These are phyloP conservation scores for Leccinum truebloodii DNA, from an alignment of 768 basidiomycete species.

Conservation along the genomic window DNA sequence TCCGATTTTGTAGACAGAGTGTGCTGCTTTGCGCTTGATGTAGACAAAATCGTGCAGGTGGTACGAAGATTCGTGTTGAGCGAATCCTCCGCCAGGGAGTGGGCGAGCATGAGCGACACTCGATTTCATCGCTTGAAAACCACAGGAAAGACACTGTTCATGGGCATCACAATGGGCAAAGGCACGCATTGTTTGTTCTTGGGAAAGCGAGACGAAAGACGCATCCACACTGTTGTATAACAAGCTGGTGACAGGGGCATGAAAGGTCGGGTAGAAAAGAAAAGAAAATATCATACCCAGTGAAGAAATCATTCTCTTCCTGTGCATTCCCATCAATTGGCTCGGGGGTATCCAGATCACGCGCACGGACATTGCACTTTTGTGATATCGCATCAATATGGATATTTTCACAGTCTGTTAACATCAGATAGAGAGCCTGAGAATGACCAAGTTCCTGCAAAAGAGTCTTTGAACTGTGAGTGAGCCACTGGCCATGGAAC, in stretches of 20 bases:
- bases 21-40: slow-evolving; percentile 36
- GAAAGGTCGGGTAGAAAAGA: slow-evolving; percentile 1
- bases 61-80: slow-evolving; percentile 46
- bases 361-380: slow-evolving; percentile 52
- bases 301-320: slow-evolving; percentile 53
- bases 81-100: slow-evolving; percentile 36
- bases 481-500: slow-evolving; percentile 74
- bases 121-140: slow-evolving; percentile 32
- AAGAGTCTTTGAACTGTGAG: slow-evolving; percentile 62
- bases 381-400: slow-evolving; percentile 55
- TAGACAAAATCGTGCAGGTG: slow-evolving; percentile 67
- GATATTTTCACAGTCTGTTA: slow-evolving; percentile 56
- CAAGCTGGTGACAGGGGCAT: slow-evolving; percentile 37
- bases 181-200: slow-evolving; percentile 30
- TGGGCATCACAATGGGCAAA: slow-evolving; percentile 33
- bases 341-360: slow-evolving; percentile 46
- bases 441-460: slow-evolving; percentile 69
- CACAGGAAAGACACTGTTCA: slow-evolving; percentile 54
- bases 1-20: slow-evolving; percentile 47
- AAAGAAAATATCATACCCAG: slow-evolving; percentile 42
- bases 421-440: slow-evolving; percentile 54
- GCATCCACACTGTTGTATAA: slow-evolving; percentile 50
- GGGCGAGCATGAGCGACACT: slow-evolving; percentile 25
- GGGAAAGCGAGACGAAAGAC: slow-evolving; percentile 48
- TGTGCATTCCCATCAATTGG: slow-evolving; percentile 42